Base-by-base conservation (phyloP, 2,329 filamentous ascomycete genomes). In the Clonostachys rosea region DNA sequence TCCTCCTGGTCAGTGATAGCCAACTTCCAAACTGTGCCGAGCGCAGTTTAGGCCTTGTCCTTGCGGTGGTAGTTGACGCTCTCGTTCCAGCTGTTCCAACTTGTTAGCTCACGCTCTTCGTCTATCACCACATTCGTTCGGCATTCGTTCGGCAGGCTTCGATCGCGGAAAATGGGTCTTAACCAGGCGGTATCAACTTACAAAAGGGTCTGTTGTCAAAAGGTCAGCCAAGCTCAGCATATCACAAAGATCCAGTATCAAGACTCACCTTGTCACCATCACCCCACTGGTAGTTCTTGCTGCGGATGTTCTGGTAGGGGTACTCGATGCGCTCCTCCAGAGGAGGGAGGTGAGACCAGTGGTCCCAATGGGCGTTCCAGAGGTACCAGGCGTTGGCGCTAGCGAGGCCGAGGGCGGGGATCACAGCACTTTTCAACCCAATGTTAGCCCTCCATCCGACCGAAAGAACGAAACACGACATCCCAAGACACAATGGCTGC, bases 351-450 rank as follows among this genome's bases (percentile, higher is more conserved):
- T 97, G 92, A 46, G 70, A 74, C 83, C 87, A 90, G 80, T 99
- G 94, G 74, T 95, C 89, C 92, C 92, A 97, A 74, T 99, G 94
- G 76, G 95, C 89, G 62, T 82, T 84, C 90, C 91, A 99, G 54
- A 96, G 84, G 65, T 85, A 84, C 69, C 87, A 96, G 61, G 91
- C 91, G 70, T 99, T 99, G 71, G 84, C 75, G 56, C 73, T 68
- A 50, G 87, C 84, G 56, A 91, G 74, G 57, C 86, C 71, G 49
- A 97, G 75, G 67, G 72, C 76, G 48, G 92, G 91, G 55, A 87
- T 73, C 56, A 88, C 83, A 63, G 78, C 85, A 71, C 91, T 96
- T 65, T 96, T 65, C 59, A 49, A 30, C 9, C 24, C 24, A 20
- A 30, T 9, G 24, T 30, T 30, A 30, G 24, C 24, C 24, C 24